Evolutionary conservation across 177 flowering plant species (phyloP), one percentile per base, ranked within the genome.

Genomic region (Vitis hybrid): DNA sequence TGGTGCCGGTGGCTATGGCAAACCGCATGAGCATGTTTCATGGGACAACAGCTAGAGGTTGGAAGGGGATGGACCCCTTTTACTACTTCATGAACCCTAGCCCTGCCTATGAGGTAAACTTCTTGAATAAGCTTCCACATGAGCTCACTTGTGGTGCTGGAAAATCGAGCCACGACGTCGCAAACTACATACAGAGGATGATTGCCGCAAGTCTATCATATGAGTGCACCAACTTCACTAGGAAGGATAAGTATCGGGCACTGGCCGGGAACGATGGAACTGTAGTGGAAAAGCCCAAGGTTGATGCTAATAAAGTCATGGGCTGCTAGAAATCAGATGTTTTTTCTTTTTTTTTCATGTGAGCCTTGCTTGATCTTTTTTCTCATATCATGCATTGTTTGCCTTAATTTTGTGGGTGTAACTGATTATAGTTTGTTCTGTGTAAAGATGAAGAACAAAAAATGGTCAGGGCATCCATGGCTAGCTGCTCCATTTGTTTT

Each of bases 61-160:
- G 63, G 64, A 74, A 64, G 49, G 52, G 32, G 54, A 48, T 74
- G 65, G 77, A 74, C 66, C 73, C 73, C 1, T 74, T 56, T 46
- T 74, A 64, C 56, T 65, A 70, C 40, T 74, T 74, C 64, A 74
- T 74, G 77, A 74, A 74, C 66, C 77, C 77, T 7, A 69, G 55
- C 21, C 77, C 77, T 1, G 68, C 77, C 1, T 74, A 74, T 46
- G 77, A 74, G 35, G 68, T 74, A 3, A 74, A 73, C 7, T 74
- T 74, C 30, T 60, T 74, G 48, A 65, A 74, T 5, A 70, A 77
- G 55, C 32, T 77, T 46, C 74, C 80, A 2, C 6, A 14, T 4
- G 73, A 69, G 5, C 57, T 67, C 3, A 72, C 73, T 6, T 67
- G 69, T 11, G 66, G 69, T 1, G 61, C 54, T 2, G 77, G 73